Base-by-base conservation (phyloP, 495 filamentous ascomycete genomes). In the Aspergillus heteromorphus region DNA sequence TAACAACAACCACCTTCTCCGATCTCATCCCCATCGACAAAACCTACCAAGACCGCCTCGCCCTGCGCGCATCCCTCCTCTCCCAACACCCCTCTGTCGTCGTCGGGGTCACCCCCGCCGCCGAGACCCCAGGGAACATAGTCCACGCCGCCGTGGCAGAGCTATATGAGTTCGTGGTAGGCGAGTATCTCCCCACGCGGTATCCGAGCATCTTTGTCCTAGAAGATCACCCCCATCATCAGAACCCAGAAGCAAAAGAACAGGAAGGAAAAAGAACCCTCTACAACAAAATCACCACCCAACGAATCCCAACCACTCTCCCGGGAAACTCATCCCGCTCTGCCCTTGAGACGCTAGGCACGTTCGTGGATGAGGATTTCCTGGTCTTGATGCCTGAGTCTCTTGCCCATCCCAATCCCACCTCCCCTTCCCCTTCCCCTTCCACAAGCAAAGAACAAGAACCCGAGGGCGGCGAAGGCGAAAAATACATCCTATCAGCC, bases 361-460 rank as follows among this genome's bases (percentile, higher is more conserved):
- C 73, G 38, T 80, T 79, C 48, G 71, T 92, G 20, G 88, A 92
- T 54, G 83, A 87, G 45, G 91, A 96, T 51, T 81, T 92, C 66
- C 79, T 92, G 23, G 71, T 96, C 48, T 77, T 95, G 2, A 71
- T 86, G 8, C 86, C 86, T 0, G 71, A 73, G 2, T 54, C 42
- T 1, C 45, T n/a, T n/a, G n/a, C n/a, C n/a, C n/a, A n/a, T n/a
- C n/a, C n/a, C n/a, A n/a, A n/a, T n/a, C n/a, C 25, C 14, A 29
- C 31, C 11, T 21, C 16, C 50, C 31, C 6, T 10, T 38, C 31
- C 13, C 45, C 42, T 4, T 42, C 25, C 31, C 16, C 14, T 3
- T 38, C 49, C 19, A n/a, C n/a, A n/a, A n/a, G n/a, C n/a, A n/a
- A n/a, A n/a, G 18, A n/a, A 38, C 19, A 23, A 40, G 4, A 40